These are phyloP conservation scores for Leccinum ochraceum DNA, from an alignment of 768 basidiomycete genomes.

Conservation along the genomic window DNA sequence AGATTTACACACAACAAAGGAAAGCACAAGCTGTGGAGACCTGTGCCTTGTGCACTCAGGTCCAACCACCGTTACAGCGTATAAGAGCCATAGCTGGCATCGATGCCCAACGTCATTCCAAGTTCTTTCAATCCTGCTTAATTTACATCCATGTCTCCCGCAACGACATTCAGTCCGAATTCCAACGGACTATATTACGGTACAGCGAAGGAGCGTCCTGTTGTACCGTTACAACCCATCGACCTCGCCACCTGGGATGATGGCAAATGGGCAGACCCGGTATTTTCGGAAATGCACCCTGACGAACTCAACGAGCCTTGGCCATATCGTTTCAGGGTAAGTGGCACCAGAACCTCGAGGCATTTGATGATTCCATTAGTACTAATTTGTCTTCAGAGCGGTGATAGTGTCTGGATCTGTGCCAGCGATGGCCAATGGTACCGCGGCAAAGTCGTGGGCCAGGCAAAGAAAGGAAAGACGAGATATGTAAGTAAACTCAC, in stretches of 20 bases:
- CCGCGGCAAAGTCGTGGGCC: slow-evolving; percentile 48
- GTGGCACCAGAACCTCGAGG: neutral
- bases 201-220: neutral
- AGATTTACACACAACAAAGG: slow-evolving; percentile 18
- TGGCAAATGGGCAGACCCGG: slow-evolving; percentile 16
- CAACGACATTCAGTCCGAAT: slow-evolving; percentile 1
- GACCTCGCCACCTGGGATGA: slow-evolving; percentile 31
- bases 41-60: slow-evolving; percentile 15
- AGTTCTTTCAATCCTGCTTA: neutral
- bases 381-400: slow-evolving; percentile 33
- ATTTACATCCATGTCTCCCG: slow-evolving; percentile 6
- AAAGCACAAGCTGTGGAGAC: slow-evolving; percentile 15
- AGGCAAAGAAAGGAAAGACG: slow-evolving; percentile 45
- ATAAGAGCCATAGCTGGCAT: slow-evolving; percentile 12
- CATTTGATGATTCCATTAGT: slow-evolving; percentile 1
- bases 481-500: slow-evolving; percentile 41
- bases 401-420: slow-evolving; percentile 54
- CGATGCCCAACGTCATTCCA: neutral
- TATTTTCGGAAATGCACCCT: slow-evolving; percentile 33
- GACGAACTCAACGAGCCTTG: slow-evolving; percentile 50
- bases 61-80: neutral
- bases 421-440: slow-evolving; percentile 53
- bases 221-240: slow-evolving; percentile 19
- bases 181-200: neutral
- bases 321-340: slow-evolving; percentile 51